Base-by-base conservation (phyloP, 2,329 filamentous ascomycete species). In the Nemania sp. region DNA sequence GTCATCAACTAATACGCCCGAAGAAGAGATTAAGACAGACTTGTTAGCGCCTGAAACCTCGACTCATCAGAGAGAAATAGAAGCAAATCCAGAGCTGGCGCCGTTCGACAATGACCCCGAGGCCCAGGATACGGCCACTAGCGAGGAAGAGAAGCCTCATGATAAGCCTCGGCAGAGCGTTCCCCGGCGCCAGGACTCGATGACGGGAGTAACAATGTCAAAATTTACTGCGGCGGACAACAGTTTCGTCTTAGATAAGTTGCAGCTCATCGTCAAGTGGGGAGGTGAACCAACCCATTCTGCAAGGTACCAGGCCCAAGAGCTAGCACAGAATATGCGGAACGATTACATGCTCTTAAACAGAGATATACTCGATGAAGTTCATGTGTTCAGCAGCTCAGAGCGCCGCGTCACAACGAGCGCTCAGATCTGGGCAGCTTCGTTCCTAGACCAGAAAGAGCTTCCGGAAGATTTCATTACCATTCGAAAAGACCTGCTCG, bases 181-280 rank as follows among this genome's bases (percentile, higher is more conserved):
- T 18, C 83, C 87, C 17, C 85, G 83, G 49, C 82, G 90, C 48
- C 90, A 91, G 62, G 91, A 97, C 71, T 97, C 94, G 0, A 83
- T 96, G 60, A 93, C 92, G 1, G 94, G 90, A 15, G 87, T 96
- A 6, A 97, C 93, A 1, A 89, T 97, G 79, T 98, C 94, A 20
- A 90, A 96, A 62, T 96, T 96, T 62, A 95, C 94, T 6, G 94
- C 95, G 0, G 92, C 88, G 15, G 95, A 98, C 73, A 92, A 98
- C 73, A 92, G 93, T 70, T 83, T 98, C 50, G 90, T 97, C 1
- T 83, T 99, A 2, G 96, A 99, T 74, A 99, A 99, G 76, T 80
- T 99, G 35, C 95, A 99, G 74, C 84, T 99, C 40, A 96, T 99
- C 68, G 95, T 99, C 76, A 99, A 99, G 73, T 99, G 95, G 96